A percentile compares a stretch with the other conserved stretches of the same genome.
phyloP scores from a whole-genome alignment of 768 basidiomycete genomes.

The Auricularia sp. region DNA sequence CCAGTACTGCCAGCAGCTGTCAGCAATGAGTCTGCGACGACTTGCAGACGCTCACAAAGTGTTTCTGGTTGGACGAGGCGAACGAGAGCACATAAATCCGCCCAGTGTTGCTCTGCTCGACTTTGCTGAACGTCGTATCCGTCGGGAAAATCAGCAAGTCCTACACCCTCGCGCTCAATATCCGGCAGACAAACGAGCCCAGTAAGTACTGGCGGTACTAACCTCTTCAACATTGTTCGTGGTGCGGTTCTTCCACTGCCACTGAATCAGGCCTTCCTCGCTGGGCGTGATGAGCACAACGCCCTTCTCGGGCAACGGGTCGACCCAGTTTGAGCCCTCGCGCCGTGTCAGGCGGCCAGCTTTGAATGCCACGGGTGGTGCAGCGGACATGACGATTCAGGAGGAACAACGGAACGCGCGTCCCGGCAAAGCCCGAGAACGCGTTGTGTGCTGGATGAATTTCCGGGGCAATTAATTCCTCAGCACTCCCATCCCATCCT shows the following conservation, averaged over 20 bases:
- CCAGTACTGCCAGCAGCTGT: conserved; percentile 52
- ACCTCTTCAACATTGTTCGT: conserved; percentile 57
- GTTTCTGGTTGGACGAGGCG: conserved; percentile 77
- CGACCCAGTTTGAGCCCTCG: conserved; percentile 55
- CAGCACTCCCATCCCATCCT: too few species aligned
- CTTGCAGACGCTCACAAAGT: conserved; percentile 56
- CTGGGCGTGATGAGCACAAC: conserved; percentile 57
- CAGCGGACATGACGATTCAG: background rate
- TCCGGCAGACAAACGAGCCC: background rate
- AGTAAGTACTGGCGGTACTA: conserved; percentile 3
- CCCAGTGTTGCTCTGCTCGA: conserved; percentile 52
- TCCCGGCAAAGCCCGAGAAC: too few species aligned
- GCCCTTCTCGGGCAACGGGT: conserved; percentile 60
- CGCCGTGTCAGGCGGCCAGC: conserved; percentile 71
- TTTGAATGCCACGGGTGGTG: conserved; percentile 34
- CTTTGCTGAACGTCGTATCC: conserved; percentile 73
- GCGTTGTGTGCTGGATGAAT: too few species aligned
- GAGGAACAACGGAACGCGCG: too few species aligned
- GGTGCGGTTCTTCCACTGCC: conserved; percentile 67
- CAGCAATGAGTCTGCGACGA: conserved; percentile 3
- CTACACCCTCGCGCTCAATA: conserved; percentile 24
- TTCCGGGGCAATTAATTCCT: too few species aligned
- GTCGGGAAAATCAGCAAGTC: conserved; percentile 82
- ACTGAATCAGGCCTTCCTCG: conserved; percentile 70
- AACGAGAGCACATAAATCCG: conserved; percentile 85